Base-by-base conservation (phyloP, 73 alveolate genomes). In the Durusdinium trenchii region DNA sequence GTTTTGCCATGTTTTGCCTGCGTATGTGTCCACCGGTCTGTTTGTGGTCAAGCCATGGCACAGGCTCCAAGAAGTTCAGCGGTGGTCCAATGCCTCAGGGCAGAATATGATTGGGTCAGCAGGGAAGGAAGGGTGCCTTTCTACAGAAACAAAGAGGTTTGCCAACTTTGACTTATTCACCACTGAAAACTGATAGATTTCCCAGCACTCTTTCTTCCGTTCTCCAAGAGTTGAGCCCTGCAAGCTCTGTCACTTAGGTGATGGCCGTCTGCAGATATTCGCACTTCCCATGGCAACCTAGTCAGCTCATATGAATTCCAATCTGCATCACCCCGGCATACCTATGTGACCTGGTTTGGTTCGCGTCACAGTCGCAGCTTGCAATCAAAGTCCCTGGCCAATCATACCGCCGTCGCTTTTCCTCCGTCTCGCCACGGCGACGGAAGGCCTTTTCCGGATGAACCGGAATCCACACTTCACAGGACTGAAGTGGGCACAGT, bases 201-300 rank as follows among this genome's bases (percentile, higher is more conserved):
- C 23, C 32, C 69, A 57, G 69, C 32, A 16, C 23, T 57, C 69
- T 16, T 23, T 16, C 12, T 16, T 23, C 23, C 12, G 23, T 57
- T 57, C 69, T n/a, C 30, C 52, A n/a, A 0, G 84, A 73, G 48
- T 73, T 73, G 50, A 7, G 87, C n/a, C n/a, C n/a, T n/a, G n/a
- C n/a, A n/a, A n/a, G n/a, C n/a, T n/a, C n/a, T n/a, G n/a, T n/a
- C n/a, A n/a, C n/a, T n/a, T n/a, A n/a, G 85, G 51, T 62, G 47
- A 38, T 69, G 38, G 30, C 98, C 98, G 30, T 91, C 98, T 18
- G 98, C 98, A 30, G 98, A 76, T 23, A 36, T 36, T 32, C 98
- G 98, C 47, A 91, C 98, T 78, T 91, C 98, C 98, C 98, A 91
- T 5, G 98, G 98, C 30, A 91, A 57, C 96, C 96, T 90, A 36